These are phyloP conservation scores for Amyloporia xantha DNA, from an alignment of 768 basidiomycete genomes.

Conservation along the genomic window DNA sequence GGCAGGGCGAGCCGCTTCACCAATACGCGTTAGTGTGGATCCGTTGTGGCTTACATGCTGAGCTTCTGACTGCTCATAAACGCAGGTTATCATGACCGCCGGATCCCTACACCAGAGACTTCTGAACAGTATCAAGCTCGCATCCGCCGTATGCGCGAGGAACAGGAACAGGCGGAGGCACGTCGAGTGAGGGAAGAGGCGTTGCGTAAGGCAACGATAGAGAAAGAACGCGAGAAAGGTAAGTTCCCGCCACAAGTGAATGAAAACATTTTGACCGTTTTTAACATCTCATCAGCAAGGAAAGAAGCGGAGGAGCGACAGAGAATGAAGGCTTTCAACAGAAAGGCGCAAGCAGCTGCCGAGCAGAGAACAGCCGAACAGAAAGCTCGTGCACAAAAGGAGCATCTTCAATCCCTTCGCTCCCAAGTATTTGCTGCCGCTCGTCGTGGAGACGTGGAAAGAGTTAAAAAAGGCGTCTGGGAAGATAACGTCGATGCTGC, in stretches of 20 bases:
- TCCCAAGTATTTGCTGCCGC: conserved; percentile 63
- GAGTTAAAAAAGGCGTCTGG: conserved; percentile 61
- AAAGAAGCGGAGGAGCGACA: conserved; percentile 51
- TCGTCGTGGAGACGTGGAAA: conserved; percentile 41
- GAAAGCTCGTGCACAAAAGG: conserved; percentile 37
- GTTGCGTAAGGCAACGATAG: conserved; percentile 38
- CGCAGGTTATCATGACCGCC: conserved; percentile 13
- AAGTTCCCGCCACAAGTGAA: conserved; percentile 6
- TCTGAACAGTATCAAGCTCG: conserved; percentile 48
- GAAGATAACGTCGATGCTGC: conserved; percentile 64
- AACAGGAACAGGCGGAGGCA: conserved; percentile 47
- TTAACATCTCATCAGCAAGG: conserved; percentile 31
- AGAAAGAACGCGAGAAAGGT: conserved; percentile 48
- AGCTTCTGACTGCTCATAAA: neutral
- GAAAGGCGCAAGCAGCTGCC: conserved; percentile 48
- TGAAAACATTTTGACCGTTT: neutral
- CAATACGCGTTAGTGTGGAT: conserved; percentile 7
- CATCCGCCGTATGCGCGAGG: conserved; percentile 41
- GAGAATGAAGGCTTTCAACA: conserved; percentile 45
- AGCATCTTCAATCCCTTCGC: conserved; percentile 48
- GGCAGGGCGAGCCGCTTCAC: conserved; percentile 27
- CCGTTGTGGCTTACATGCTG: neutral
- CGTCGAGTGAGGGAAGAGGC: conserved; percentile 46
- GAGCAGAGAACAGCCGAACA: conserved; percentile 45
- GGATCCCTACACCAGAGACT: conserved; percentile 33